Base-by-base conservation (phyloP, 352 stramenopile genomes). In the Phytophthora kernoviae region DNA sequence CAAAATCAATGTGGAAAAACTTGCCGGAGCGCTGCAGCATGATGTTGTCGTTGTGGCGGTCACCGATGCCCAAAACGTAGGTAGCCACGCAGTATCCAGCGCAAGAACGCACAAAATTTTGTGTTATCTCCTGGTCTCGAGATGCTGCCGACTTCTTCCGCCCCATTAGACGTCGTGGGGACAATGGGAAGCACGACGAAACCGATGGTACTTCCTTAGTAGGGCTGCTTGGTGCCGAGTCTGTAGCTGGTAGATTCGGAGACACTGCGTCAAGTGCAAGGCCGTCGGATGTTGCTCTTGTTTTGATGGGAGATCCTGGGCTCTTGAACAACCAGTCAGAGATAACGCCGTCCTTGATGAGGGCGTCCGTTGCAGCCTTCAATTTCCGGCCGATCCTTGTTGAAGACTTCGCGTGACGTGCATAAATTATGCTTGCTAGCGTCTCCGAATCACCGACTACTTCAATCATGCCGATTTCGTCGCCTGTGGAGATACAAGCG, bases 1-100 rank as follows among this genome's bases (percentile, higher is more conserved):
- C 95, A 62, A 98, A 98, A 52, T 98, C 96, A 48, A 98, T 98
- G 82, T 98, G 96, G 71, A 98, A 98, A 20, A 98, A 84, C 57
- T 96, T 96, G 0, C 95, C 95, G 5, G 93, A 88, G 15, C 80
- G 78, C 61, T 96, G 96, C 42, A 98, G 70, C 96, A 98, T 98
- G 48, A 98, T 85, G 64, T 98, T 98, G 67, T 98, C 94, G 59
- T 96, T 97, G 73, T 98, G 94, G 6, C 94, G 87, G 52, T 98
- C 94, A 7, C 94, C 94, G 32, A 98, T 94, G 26, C 94, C 94
- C 12, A 98, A 61, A 4, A 98, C 89, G 59, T 96, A 98, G 14
- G 91, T 98, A 9, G 93, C 91, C 1, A 98, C 93, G 51, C 90
- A 97, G 70, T 98, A 98, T 7, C 89, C 93, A 11, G 93, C 93